A percentile compares a stretch with the other conserved stretches of the same genome.
Evolutionary conservation across 1,139 yeast species (phyloP).

Genomic region (Zygoascus hellenicus): DNA sequence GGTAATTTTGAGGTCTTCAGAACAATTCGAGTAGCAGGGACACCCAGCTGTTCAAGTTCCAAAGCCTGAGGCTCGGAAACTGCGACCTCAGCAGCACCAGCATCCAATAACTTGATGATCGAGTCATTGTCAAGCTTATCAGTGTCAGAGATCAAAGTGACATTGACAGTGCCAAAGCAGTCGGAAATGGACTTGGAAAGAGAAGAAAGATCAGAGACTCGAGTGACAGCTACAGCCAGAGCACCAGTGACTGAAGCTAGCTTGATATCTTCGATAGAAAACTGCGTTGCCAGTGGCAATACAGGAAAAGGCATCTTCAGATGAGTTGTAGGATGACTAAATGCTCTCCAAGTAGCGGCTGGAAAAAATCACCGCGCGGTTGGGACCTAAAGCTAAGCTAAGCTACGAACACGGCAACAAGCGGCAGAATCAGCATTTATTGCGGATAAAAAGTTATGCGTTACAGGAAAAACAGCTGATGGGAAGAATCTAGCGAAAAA

Average conservation of each 20-base stretch:
- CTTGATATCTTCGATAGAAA: constrained; percentile 2
- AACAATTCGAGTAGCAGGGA: constrained; percentile 57
- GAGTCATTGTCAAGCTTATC: constrained; percentile 37
- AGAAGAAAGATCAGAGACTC: constrained; percentile 1
- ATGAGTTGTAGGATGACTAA: constrained; percentile 6
- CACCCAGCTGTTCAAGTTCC: constrained; percentile 43
- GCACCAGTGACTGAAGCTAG: constrained; percentile 8
- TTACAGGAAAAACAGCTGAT: neutral
- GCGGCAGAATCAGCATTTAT: neutral
- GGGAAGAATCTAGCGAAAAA: no score
- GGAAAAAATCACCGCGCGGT: neutral
- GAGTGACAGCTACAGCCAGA: constrained; percentile 5
- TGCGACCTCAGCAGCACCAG: constrained; percentile 56
- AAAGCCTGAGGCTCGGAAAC: constrained; percentile 37
- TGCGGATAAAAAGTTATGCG: neutral
- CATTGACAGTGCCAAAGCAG: constrained; percentile 8
- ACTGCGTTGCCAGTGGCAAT: constrained; percentile 8
- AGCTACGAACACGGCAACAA: no score
- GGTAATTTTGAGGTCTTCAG: constrained; percentile 30
- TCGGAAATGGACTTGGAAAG: neutral
- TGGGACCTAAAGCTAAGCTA: neutral
- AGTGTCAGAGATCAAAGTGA: constrained; percentile 10
- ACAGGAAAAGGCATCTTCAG: constrained; percentile 8
- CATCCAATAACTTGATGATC: constrained; percentile 54
- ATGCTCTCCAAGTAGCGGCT: neutral